Conservation (phyloP, 495 filamentous ascomycete genomes). For the Thermochaetoides thermophila region DNA sequence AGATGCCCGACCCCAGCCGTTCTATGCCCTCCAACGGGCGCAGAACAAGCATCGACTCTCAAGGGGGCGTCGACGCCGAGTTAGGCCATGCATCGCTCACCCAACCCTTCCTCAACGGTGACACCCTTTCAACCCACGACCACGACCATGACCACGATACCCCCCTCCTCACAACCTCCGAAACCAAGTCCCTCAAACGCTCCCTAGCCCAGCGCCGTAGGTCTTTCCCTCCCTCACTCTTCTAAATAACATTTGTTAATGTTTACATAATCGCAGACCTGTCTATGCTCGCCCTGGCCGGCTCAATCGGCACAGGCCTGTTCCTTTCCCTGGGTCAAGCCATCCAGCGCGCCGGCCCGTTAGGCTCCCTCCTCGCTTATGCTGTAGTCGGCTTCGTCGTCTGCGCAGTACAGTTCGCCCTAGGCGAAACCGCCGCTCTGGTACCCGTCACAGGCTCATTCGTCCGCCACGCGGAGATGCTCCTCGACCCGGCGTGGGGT, state of each 20-base stretch:
- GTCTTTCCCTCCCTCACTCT: too few species aligned
- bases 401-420: slow-evolving; percentile 35
- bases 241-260: too few species aligned
- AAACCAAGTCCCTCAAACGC: slow-evolving; percentile 27
- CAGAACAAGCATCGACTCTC: too few species aligned
- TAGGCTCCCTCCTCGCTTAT: slow-evolving; percentile 40
- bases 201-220: slow-evolving; percentile 29
- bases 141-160: too few species aligned
- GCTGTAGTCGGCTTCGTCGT: slow-evolving; percentile 35
- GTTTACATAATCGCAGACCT: too few species aligned
- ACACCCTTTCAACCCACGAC: too few species aligned
- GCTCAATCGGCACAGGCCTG: slow-evolving; percentile 40
- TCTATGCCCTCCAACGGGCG: too few species aligned
- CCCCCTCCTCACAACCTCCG: too few species aligned
- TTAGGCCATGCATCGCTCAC: too few species aligned
- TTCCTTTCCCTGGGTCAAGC: slow-evolving; percentile 36
- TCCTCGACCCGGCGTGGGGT: slow-evolving; percentile 63
- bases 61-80: too few species aligned
- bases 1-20: too few species aligned
- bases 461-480: slow-evolving; percentile 52
- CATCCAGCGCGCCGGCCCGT: slow-evolving; percentile 31
- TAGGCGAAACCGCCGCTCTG: slow-evolving; percentile 49
- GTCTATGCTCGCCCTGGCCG: slow-evolving; percentile 33
- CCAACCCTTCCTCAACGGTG: too few species aligned
- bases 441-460: slow-evolving; percentile 43